Base-by-base conservation (phyloP, 2,329 filamentous ascomycete species). In the Herpotrichia juniperi region DNA sequence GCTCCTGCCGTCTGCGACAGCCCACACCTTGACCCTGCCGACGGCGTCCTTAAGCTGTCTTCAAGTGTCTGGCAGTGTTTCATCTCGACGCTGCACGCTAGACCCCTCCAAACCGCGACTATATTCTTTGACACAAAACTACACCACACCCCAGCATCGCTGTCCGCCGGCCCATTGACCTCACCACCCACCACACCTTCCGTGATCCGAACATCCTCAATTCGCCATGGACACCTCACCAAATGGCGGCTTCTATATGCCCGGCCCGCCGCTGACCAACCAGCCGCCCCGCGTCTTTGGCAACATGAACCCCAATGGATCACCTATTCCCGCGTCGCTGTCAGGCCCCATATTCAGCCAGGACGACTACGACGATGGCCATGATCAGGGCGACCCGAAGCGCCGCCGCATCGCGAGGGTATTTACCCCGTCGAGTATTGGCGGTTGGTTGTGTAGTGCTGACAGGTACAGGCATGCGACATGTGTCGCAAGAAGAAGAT, bases 401-500 rank as follows among this genome's bases (percentile, higher is more conserved):
- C 83, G 92, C 71, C 84, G 93, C 74, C 86, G 92, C 67, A 96
- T 96, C 65, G 91, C 92, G 54, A 85, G 91, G 78, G 90, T 93
- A 83, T 79, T 31, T 28, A 37, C 28, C 11, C 16, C 22, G 17
- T 34, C 42, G 26, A 11, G 11, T 42, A n/a, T 26, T 37, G 32
- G 17, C 32, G 26, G 42, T 52, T 39, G 25, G 21, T 24, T 7
- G 37, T 40, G 44, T 22, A 53, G 28, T 61, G 60, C 66, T 68
- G 56, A 69, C 64, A 44, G 28, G 25, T 59, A 40, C 65, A 93
- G 90, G 92, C 92, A 46, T 96, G 92, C 78, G 93, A 96, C 66
- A 96, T 96, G 92, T 97, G 93, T 73, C 84, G 93, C 65, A 96
- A 96, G 78, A 88, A 88, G 77, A 96, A 93, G 82, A 94, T 97